These are phyloP conservation scores for Sporothrix luriei DNA, from an alignment of 2,329 filamentous ascomycete species.

Conservation along the genomic window DNA sequence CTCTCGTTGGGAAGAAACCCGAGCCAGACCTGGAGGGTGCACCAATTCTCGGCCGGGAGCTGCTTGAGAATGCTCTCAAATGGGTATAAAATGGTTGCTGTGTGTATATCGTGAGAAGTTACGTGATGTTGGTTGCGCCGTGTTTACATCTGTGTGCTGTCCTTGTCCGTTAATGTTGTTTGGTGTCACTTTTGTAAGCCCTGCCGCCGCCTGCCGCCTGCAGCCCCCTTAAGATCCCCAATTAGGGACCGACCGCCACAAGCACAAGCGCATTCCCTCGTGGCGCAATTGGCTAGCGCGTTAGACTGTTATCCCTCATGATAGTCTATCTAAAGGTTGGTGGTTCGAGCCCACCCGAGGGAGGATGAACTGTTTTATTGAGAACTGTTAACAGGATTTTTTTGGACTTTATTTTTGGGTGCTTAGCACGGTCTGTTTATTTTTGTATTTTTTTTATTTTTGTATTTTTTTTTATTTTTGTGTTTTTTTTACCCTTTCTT, in stretches of 20 bases:
- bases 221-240: background rate
- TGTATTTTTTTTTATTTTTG: too few species aligned
- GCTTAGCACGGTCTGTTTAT: background rate
- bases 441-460: too few species aligned
- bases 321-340: constrained; percentile 37
- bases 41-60: too few species aligned
- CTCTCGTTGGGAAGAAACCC: too few species aligned
- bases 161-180: background rate
- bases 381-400: background rate
- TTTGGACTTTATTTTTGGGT: background rate
- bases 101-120: background rate
- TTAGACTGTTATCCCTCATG: constrained; percentile 35
- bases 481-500: too few species aligned
- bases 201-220: too few species aligned
- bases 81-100: too few species aligned
- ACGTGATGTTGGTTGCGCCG: background rate
- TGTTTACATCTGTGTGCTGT: background rate
- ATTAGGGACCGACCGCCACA: background rate
- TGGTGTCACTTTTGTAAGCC: background rate
- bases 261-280: constrained; percentile 31
- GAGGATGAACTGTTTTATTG: constrained; percentile 25
- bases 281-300: constrained; percentile 37
- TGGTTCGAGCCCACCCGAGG: constrained; percentile 37
- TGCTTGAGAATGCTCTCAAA: too few species aligned
- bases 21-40: too few species aligned